Base-by-base conservation (phyloP, 805 yeast species). In the Lachancea kluyveri region DNA sequence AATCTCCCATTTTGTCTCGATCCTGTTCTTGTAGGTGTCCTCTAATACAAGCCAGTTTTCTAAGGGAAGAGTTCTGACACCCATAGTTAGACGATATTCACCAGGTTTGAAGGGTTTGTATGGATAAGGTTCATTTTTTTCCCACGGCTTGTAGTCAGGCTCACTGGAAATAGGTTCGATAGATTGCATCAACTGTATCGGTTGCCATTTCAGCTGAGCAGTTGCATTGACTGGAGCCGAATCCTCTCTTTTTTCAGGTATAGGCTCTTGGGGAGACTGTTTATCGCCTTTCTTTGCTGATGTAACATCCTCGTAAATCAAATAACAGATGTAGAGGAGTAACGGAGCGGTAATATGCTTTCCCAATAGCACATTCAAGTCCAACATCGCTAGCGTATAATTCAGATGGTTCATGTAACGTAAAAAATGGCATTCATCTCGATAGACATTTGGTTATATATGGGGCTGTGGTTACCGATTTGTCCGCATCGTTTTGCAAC, bases 31-130 rank as follows among this genome's bases (percentile, higher is more conserved):
- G 46, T 80, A 81, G 0, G 80, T 71, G 26, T 75, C 57, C 36
- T 83, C 92, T 3, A 83, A 52, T 19, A 73, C 57, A 15, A 83
- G 59, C 72, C 79, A 72, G 23, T 79, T 78, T 24, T 68, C 64
- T 2, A 75, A 52, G 21, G 62, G 54, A 24, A 66, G 46, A 47
- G 67, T 62, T 37, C 66, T 60, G 30, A 79, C 64, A 1, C 79
- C 81, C 79, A 81, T 71, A 3, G 79, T 78, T 54, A 80, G 56
- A 39, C 67, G 69, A 44, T 78, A 76, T 28, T 62, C 70, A 10
- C 74, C 79, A 27, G 71, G 65, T 48, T 73, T 76, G 60, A 77
- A 79, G 1, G 85, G 86, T 28, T 75, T 57, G 41, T 65, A 72
- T 13, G 60, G 60, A 26, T 54, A 47, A 0, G 79, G 79, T 26